Percentiles rank a stretch among this genome's conserved stretches.
Evolutionary conservation across 192 early-diverging fungal species (phyloP).

Genomic region (Coemansia sp.): DNA sequence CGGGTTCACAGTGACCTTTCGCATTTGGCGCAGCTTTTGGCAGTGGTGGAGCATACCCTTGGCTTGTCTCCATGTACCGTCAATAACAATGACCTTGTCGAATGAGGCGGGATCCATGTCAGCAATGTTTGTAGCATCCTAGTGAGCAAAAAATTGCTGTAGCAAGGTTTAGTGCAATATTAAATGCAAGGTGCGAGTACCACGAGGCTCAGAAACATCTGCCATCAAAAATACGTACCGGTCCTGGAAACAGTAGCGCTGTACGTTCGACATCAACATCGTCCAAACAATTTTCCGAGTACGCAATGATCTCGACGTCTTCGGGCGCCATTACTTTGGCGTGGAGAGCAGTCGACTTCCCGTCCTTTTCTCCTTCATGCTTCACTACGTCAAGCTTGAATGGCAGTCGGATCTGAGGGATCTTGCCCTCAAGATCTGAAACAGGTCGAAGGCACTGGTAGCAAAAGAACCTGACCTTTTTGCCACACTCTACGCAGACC

Average conservation of each 20-base stretch:
- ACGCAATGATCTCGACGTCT: constrained; percentile 67
- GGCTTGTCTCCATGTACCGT: constrained; percentile 96
- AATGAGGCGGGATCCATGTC: constrained; percentile 70
- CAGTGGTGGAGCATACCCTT: constrained; percentile 61
- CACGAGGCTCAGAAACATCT: not conserved
- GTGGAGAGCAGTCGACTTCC: constrained; percentile 89
- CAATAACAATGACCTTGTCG: constrained; percentile 83
- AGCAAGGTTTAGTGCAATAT: constrained; percentile 11
- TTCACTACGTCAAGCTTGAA: constrained; percentile 78
- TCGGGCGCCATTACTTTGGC: constrained; percentile 75
- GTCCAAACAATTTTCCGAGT: constrained; percentile 53
- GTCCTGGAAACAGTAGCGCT: constrained; percentile 86
- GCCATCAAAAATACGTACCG: constrained; percentile 23
- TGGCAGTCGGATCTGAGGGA: constrained; percentile 72
- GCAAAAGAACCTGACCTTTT: constrained; percentile 72
- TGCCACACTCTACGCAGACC: constrained; percentile 65
- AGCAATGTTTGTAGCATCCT: constrained; percentile 66
- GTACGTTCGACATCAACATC: constrained; percentile 68
- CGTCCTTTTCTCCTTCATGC: constrained; percentile 76
- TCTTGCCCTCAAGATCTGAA: constrained; percentile 44
- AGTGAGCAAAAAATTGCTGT: constrained; percentile 21
- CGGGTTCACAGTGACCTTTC: constrained; percentile 69
- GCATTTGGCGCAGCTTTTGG: constrained; percentile 50
- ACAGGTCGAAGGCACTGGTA: constrained; percentile 68
- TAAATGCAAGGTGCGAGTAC: not conserved